Evolutionary conservation across 2,329 filamentous ascomycete genomes (phyloP).

Genomic region (Colletotrichum sp.): DNA sequence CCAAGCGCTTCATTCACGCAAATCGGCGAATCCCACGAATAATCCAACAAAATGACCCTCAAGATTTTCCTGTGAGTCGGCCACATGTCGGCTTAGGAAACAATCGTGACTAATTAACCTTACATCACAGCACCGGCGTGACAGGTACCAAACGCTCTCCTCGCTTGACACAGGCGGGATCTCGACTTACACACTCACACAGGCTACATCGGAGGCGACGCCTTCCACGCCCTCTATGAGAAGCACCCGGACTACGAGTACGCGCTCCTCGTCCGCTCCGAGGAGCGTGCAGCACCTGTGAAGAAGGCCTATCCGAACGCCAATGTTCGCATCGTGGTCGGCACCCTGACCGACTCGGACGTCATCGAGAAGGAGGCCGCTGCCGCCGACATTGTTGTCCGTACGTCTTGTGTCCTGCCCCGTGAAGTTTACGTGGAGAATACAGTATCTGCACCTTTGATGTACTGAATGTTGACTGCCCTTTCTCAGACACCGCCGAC

Average conservation of each 20-base stretch:
- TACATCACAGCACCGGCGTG: slow-evolving; percentile 43
- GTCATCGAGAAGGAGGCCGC: slow-evolving; percentile 57
- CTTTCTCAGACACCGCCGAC: slow-evolving; percentile 48
- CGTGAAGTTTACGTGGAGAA: background rate
- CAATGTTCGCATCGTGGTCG: slow-evolving; percentile 48
- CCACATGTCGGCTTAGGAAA: background rate
- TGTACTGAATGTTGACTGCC: background rate
- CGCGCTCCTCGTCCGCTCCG: slow-evolving; percentile 51
- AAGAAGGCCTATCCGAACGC: slow-evolving; percentile 48
- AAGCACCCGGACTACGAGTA: slow-evolving; percentile 53
- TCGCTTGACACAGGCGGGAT: background rate
- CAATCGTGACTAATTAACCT: background rate
- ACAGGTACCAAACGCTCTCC: slow-evolving; percentile 36
- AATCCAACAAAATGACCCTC: slow-evolving; percentile 34
- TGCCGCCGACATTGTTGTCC: slow-evolving; percentile 55
- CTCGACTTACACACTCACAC: background rate
- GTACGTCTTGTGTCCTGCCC: slow-evolving; percentile 34
- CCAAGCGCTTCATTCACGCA: background rate
- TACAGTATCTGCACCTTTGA: background rate
- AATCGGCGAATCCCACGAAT: background rate
- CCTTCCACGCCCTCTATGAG: slow-evolving; percentile 46
- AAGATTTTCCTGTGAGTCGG: slow-evolving; percentile 46
- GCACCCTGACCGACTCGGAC: slow-evolving; percentile 47
- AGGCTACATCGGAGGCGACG: slow-evolving; percentile 60
- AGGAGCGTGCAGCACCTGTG: slow-evolving; percentile 48